Base-by-base conservation (phyloP, 139 green algal genomes). In the Ulvella scutata region DNA sequence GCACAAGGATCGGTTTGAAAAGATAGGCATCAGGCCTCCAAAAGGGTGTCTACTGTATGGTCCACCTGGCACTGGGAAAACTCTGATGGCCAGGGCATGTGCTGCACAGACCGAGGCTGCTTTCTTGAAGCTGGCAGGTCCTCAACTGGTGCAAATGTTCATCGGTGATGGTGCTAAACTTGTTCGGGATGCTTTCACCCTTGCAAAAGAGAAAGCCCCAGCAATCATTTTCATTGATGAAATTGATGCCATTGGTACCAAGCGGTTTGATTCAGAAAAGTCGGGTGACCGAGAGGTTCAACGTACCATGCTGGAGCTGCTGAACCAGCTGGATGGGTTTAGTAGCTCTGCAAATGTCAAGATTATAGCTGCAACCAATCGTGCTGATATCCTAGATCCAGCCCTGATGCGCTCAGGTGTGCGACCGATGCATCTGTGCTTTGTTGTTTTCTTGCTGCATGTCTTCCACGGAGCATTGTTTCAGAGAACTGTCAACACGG, bases 151-250 rank as follows among this genome's bases (percentile, higher is more conserved):
- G 72, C 88, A 97, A 84, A 99, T 99, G 95, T 99, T 99, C 85
- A 99, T 99, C 74, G 95, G 95, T 29, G 95, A 99, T 40, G 95
- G 95, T 34, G 92, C 95, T 36, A 99, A 99, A 84, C 93, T 99
- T 78, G 95, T 99, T 59, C 84, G 95, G 0, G 95, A 99, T 75
- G 95, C 94, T 0, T 99, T 99, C 80, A 88, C 91, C 4, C 86
- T 99, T 33, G 95, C 95, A 74, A 99, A 99, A 84, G 95, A 99
- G 82, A 99, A 99, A 88, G 79, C 86, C 3, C 95, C 95, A 4
- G 90, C 84, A 80, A 99, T 99, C 84, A 99, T 99, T 80, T 99
- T 99, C 87, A 99, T 99, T 72, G 95, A 99, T 62, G 95, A 99
- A 84, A 92, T 97, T 39, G 80, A 86, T 77, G 83, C 82, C 37